Evolutionary conservation across 2,329 filamentous ascomycete species (phyloP).

Genomic region (Phaeosphaeria sp.): DNA sequence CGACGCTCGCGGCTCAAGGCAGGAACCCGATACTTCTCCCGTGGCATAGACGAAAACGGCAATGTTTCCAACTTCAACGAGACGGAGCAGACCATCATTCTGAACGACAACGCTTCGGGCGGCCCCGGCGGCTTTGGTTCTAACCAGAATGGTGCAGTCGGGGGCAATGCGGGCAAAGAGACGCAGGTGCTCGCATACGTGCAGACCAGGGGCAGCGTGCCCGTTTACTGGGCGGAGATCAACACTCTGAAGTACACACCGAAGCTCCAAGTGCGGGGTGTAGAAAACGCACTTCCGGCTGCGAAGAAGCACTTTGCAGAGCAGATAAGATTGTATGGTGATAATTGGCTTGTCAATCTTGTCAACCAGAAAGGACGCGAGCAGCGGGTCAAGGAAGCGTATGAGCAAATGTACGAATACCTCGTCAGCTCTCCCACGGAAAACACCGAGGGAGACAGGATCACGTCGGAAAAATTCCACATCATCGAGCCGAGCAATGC

Average conservation of each 20-base stretch:
- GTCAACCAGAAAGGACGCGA: conserved; percentile 97
- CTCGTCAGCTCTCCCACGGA: conserved; percentile 75
- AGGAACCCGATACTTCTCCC: conserved; percentile 92
- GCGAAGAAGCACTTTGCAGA: conserved; percentile 89
- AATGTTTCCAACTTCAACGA: conserved; percentile 99
- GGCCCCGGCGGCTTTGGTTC: conserved; percentile 80
- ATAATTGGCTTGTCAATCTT: conserved; percentile 96
- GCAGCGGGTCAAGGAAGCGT: conserved; percentile 86
- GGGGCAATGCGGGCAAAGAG: conserved; percentile 68
- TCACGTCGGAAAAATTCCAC: conserved; percentile 81
- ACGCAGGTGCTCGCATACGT: conserved; percentile 92
- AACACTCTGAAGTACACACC: conserved; percentile 93
- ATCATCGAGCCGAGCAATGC: conserved; percentile 70
- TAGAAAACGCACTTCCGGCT: conserved; percentile 79
- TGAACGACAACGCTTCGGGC: conserved; percentile 78
- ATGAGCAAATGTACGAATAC: conserved; percentile 85
- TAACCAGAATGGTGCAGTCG: conserved; percentile 71
- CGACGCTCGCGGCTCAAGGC: conserved; percentile 85
- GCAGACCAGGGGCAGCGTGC: conserved; percentile 94
- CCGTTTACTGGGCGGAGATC: conserved; percentile 94
- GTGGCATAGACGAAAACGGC: conserved; percentile 90
- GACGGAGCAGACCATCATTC: conserved; percentile 88
- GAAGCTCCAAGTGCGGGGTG: conserved; percentile 83
- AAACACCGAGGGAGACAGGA: conserved; percentile 66
- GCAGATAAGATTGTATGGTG: conserved; percentile 91